Conservation (phyloP, 768 basidiomycete species). For the Boletus sp. region DNA sequence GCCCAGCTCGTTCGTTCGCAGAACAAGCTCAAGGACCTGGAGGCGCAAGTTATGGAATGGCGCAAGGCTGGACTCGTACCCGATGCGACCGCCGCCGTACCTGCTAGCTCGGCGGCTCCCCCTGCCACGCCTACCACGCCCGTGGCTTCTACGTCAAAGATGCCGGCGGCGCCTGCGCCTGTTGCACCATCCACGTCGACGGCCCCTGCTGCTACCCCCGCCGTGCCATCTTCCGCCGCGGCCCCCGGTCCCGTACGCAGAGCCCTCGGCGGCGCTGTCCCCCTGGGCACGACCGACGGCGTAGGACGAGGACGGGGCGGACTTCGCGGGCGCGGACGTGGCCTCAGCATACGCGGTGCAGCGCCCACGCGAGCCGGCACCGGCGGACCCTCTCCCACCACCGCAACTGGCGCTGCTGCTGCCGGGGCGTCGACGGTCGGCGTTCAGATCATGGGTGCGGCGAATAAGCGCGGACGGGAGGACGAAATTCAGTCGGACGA, state of each 20-base stretch:
- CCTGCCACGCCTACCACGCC: constrained; percentile 29
- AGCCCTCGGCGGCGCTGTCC: constrained; percentile 30
- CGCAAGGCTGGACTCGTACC: constrained; percentile 50
- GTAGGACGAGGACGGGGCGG: constrained; percentile 37
- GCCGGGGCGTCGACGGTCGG: constrained; percentile 34
- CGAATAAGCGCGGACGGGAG: constrained; percentile 63
- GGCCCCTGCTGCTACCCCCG: constrained; percentile 17
- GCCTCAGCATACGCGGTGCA: constrained; percentile 31
- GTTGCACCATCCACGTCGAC: constrained; percentile 14
- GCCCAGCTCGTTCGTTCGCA: constrained; percentile 61
- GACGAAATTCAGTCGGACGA: constrained; percentile 49
- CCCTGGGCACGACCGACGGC: constrained; percentile 24
- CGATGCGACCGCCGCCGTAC: constrained; percentile 23
- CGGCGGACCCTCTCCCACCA: constrained; percentile 25
- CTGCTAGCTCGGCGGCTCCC: constrained; percentile 12
- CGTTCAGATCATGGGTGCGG: constrained; percentile 64
- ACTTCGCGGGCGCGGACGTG: constrained; percentile 31
- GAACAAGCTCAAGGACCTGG: constrained; percentile 64
- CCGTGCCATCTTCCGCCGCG: constrained; percentile 23
- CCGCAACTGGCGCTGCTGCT: constrained; percentile 12
- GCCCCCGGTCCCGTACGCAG: constrained; percentile 32
- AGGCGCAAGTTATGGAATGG: constrained; percentile 60
- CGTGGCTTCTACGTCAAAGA: constrained; percentile 27
- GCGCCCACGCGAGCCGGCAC: constrained; percentile 18
- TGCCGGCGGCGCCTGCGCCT: constrained; percentile 4